Evolutionary conservation across 768 basidiomycete genomes (phyloP).

Genomic region (Rhodotorula kratochvilovae): DNA sequence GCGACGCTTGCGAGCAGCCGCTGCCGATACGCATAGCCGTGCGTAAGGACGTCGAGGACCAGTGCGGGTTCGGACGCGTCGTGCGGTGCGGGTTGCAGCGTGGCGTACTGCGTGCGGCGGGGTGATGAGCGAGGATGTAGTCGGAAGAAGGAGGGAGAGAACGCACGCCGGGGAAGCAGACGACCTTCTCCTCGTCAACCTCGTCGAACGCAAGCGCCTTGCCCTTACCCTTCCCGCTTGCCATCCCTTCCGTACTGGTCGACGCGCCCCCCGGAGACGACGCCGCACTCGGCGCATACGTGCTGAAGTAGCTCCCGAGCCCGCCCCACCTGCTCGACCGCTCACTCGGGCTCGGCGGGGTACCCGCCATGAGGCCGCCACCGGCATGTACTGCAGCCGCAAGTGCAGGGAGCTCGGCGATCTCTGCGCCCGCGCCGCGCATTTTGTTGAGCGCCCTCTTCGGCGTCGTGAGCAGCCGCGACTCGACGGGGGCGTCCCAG

Average conservation of each 20-base stretch:
- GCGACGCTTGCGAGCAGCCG: constrained; percentile 35
- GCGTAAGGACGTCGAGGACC: constrained; percentile 15
- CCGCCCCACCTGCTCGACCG: background rate
- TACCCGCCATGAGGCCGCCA: background rate
- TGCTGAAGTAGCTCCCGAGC: constrained; percentile 5
- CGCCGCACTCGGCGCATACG: background rate
- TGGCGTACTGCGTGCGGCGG: constrained; percentile 10
- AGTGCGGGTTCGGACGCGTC: constrained; percentile 25
- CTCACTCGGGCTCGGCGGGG: background rate
- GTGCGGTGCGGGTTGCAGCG: constrained; percentile 22
- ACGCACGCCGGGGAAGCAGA: constrained; percentile 35
- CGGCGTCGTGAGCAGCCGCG: background rate
- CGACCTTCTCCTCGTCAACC: constrained; percentile 24
- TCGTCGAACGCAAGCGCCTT: background rate
- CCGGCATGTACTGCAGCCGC: background rate
- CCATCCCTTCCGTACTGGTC: background rate
- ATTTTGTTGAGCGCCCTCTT: constrained; percentile 3
- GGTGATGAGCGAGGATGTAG: too few relatives aligned
- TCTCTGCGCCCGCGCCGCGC: background rate
- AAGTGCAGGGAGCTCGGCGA: background rate
- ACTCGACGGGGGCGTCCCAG: background rate
- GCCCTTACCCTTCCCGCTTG: background rate
- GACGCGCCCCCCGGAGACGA: too few relatives aligned
- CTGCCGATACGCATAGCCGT: constrained; percentile 36
- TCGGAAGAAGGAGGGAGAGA: background rate